Evolutionary conservation across 768 basidiomycete species (phyloP), one percentile per base, ranked within the genome.

Genomic region (Mycena metata): DNA sequence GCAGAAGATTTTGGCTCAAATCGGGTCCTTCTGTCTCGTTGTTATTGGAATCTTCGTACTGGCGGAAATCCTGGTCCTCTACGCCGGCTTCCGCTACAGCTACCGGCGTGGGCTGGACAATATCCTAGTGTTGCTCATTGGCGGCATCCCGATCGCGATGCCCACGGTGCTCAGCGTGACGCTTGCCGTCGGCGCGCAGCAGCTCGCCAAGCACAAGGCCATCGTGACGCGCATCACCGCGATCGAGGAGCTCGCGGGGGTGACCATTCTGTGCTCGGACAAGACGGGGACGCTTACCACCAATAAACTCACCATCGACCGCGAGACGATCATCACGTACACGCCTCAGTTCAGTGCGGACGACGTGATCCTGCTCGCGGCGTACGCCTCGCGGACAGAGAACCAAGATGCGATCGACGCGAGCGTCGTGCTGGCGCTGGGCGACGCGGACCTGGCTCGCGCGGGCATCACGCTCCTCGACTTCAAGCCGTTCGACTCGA

Each of bases 111-210:
- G 69, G 84, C 91, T 98, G 74, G 90, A 99, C 88, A 93, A 96
- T 86, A 96, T 98, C 83, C 90, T 99, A 39, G 97, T 98, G 72
- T 94, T 99, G 79, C 88, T 99, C 89, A 99, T 99, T 82, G 97
- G 97, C 86, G 97, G 97, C 86, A 99, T 99, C 78, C 97, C 97
- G 76, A 99, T 98, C 82, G 97, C 97, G 79, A 99, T 99, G 97
- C 97, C 97, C 73, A 99, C 97, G 68, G 96, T 98, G 72, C 83
- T 99, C 68, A 98, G 96, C 64, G 97, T 98, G 83, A 98, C 97
- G 23, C 95, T 98, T 77, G 97, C 97, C 60, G 96, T 99, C 78
- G 97, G 97, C 83, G 97, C 97, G 45, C 96, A 98, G 83, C 97
- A 99, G 79, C 91, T 99, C 72, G 96, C 97, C 76, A 96, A 96